Conservation (phyloP, 257 asterid species). For the Nicotiana otophora region DNA sequence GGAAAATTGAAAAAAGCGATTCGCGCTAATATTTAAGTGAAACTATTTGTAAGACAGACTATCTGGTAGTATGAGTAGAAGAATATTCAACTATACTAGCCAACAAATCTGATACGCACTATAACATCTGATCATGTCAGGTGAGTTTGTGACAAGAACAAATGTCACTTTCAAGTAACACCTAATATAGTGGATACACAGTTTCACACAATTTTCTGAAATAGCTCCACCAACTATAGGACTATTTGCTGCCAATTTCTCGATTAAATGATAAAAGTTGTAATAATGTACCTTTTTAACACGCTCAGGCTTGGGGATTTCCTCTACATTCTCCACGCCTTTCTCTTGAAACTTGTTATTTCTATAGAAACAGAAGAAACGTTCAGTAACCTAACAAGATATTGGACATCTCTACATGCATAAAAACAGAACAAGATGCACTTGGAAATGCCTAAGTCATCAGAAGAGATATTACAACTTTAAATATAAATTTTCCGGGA, state of each 20-base stretch:
- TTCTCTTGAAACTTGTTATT: constrained; percentile 10
- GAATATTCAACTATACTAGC: background rate
- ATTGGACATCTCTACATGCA: background rate
- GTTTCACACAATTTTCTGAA: background rate
- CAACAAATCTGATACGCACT: background rate
- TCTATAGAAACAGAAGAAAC: background rate
- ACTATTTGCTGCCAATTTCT: background rate
- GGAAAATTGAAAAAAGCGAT: background rate
- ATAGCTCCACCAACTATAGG: background rate
- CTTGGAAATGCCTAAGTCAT: background rate
- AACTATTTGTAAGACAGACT: background rate
- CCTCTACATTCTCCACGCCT: constrained; percentile 3
- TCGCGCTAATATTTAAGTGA: background rate
- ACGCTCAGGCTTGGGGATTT: constrained; percentile 8
- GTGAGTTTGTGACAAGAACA: background rate
- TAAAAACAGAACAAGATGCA: background rate
- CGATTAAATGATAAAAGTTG: background rate
- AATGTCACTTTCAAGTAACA: background rate
- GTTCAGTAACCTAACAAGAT: background rate
- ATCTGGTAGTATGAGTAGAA: background rate
- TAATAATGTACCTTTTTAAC: constrained; percentile 4
- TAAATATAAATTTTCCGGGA: background rate
- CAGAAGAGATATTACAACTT: background rate
- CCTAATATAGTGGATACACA: background rate
- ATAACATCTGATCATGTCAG: background rate